These are phyloP conservation scores for Cutaneotrichosporon cavernicola DNA, from an alignment of 1,284 basidiomycete genomes.

Conservation along the genomic window DNA sequence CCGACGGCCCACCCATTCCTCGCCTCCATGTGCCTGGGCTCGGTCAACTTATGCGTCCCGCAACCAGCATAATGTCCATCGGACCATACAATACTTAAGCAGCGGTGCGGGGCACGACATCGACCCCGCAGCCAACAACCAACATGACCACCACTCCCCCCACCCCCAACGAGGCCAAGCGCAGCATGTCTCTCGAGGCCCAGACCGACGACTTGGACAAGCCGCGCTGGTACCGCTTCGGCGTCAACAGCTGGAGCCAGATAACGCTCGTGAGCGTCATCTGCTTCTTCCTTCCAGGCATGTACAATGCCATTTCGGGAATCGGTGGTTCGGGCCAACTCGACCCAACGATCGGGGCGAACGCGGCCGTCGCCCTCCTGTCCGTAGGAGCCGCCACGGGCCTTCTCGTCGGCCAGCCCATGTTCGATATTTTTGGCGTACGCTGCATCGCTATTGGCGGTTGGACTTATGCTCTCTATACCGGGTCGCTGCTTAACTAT, in stretches of 20 bases:
- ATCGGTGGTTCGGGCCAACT: slow-evolving; percentile 28
- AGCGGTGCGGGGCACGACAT: neutral
- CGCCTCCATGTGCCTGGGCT: neutral
- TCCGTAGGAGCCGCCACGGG: slow-evolving; percentile 26
- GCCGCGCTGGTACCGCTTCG: slow-evolving; percentile 6
- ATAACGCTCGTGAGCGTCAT: slow-evolving; percentile 26
- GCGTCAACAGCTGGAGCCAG: slow-evolving; percentile 24
- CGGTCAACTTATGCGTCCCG: neutral
- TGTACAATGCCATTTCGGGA: slow-evolving; percentile 30
- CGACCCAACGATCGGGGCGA: slow-evolving; percentile 30
- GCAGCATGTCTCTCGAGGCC: neutral
- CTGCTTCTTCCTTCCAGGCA: slow-evolving; percentile 28
- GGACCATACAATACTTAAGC: neutral
- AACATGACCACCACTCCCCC: neutral
- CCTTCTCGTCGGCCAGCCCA: slow-evolving; percentile 28
- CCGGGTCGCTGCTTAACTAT: slow-evolving; percentile 43
- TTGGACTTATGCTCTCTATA: slow-evolving; percentile 31
- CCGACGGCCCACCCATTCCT: neutral
- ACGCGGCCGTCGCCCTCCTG: slow-evolving; percentile 26
- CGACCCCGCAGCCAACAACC: neutral
- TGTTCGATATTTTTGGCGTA: slow-evolving; percentile 28
- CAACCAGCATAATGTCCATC: neutral
- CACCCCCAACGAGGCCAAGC: neutral
- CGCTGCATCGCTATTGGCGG: slow-evolving; percentile 26
- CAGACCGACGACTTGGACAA: neutral